Evolutionary conservation across 129 eudicot genomes (phyloP).

Genomic region (Centaurea solstitialis): DNA sequence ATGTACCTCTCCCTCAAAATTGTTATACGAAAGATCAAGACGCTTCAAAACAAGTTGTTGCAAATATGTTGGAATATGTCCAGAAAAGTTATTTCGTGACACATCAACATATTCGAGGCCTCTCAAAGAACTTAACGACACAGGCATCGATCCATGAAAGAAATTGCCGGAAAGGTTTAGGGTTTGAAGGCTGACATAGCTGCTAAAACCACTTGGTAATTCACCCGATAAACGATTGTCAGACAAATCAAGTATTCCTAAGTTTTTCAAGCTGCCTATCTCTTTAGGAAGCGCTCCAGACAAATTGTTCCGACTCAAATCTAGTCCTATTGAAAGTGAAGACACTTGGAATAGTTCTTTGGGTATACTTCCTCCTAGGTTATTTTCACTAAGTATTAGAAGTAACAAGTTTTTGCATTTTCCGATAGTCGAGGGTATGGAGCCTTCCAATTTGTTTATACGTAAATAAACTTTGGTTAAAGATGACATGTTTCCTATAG

Average conservation of each 20-base stretch:
- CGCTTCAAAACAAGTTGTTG: neutral
- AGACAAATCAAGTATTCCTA: constrained; percentile 12
- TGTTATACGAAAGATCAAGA: constrained; percentile 23
- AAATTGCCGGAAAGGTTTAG: constrained; percentile 10
- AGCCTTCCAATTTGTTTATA: too few species aligned
- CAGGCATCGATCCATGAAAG: constrained; percentile 16
- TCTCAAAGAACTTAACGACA: constrained; percentile 16
- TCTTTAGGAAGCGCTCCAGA: constrained; percentile 23
- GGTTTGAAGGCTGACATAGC: constrained; percentile 2
- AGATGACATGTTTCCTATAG: too few species aligned
- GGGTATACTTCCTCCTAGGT: constrained; percentile 8
- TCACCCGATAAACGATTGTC: constrained; percentile 21
- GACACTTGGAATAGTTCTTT: constrained; percentile 17
- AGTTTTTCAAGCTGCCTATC: constrained; percentile 5
- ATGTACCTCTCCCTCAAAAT: constrained; percentile 19
- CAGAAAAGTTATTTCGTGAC: constrained; percentile 22
- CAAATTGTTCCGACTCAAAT: constrained; percentile 16
- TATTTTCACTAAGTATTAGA: neutral
- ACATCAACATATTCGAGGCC: constrained; percentile 11
- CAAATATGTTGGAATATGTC: constrained; percentile 15
- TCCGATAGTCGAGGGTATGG: too few species aligned
- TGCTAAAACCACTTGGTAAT: constrained; percentile 11
- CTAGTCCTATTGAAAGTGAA: constrained; percentile 13
- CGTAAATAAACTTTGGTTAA: too few species aligned
- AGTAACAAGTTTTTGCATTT: too few species aligned